phyloP scores from a whole-genome alignment of 2,329 filamentous ascomycete genomes.

The Fusarium udum region DNA sequence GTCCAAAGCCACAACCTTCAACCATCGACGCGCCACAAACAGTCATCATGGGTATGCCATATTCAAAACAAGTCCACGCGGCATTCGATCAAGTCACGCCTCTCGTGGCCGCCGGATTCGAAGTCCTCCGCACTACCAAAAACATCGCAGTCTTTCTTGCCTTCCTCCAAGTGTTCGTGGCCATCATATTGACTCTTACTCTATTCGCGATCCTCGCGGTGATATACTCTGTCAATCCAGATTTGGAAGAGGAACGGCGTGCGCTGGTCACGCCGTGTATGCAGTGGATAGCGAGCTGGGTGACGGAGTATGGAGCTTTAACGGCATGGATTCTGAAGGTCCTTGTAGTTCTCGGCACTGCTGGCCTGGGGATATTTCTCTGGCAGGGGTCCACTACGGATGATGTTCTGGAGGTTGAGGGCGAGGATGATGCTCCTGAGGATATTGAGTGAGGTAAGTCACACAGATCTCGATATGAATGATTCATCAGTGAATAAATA shows the following conservation, averaged over 20 bases:
- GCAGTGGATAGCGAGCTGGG: constrained; percentile 15
- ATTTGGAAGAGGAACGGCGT: neutral
- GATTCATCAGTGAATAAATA: neutral
- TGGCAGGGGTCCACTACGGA: neutral
- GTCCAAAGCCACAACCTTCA: fast-evolving
- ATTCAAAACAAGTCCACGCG: constrained; percentile 13
- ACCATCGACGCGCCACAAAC: fast-evolving
- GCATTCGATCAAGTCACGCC: constrained; percentile 18
- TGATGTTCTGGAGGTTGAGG: neutral
- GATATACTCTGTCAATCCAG: constrained; percentile 17
- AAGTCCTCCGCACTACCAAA: constrained; percentile 17
- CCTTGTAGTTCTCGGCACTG: neutral
- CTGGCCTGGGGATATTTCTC: neutral
- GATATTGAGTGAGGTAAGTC: neutral
- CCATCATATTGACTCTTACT: neutral
- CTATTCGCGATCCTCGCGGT: constrained; percentile 2
- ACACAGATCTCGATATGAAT: neutral
- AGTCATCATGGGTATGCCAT: constrained; percentile 11
- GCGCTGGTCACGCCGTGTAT: constrained; percentile 4
- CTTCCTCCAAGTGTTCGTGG: neutral
- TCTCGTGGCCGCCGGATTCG: constrained; percentile 4
- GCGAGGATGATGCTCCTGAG: neutral
- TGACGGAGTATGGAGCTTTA: neutral
- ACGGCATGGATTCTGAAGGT: neutral
- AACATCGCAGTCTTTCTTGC: constrained; percentile 13